Conservation (phyloP, 257 asterid species). For the Solanum gandarillasii region DNA sequence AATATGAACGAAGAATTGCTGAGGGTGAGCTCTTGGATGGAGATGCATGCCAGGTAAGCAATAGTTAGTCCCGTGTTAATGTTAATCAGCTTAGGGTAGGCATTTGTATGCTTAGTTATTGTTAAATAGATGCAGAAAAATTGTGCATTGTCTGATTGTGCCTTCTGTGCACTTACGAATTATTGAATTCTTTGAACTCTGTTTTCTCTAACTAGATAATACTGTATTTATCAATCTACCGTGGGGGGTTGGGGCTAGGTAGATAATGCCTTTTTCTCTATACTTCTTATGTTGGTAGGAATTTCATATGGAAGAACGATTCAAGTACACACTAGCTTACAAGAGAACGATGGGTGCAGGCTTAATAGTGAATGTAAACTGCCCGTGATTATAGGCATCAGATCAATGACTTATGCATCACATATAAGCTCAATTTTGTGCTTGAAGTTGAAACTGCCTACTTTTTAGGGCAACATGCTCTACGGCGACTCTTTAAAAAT, state of each 20-base stretch:
- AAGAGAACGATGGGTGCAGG: not conserved
- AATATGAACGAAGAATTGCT: slow-evolving; percentile 71
- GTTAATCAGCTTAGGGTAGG: not conserved
- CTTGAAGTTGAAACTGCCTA: not conserved
- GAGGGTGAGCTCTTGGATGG: slow-evolving; percentile 84
- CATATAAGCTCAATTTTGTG: not conserved
- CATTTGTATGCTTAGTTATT: not conserved
- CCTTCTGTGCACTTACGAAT: not conserved
- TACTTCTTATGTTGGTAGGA: not conserved
- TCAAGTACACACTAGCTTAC: not conserved
- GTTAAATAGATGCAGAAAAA: not conserved
- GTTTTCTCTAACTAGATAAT: not conserved
- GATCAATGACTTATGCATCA: not conserved
- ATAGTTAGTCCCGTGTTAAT: not conserved
- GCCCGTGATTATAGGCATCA: not conserved
- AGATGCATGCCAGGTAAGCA: slow-evolving; percentile 71
- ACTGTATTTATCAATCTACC: not conserved
- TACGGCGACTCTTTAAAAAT: not conserved
- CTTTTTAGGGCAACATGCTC: not conserved
- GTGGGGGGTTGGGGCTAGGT: not conserved
- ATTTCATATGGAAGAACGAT: not conserved
- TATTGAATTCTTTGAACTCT: not conserved
- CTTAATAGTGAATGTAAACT: not conserved
- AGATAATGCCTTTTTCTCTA: not conserved
- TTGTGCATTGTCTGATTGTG: not conserved